Evolutionary conservation across 148 eudicot genomes (phyloP).

Genomic region (Nepenthes gracilis): DNA sequence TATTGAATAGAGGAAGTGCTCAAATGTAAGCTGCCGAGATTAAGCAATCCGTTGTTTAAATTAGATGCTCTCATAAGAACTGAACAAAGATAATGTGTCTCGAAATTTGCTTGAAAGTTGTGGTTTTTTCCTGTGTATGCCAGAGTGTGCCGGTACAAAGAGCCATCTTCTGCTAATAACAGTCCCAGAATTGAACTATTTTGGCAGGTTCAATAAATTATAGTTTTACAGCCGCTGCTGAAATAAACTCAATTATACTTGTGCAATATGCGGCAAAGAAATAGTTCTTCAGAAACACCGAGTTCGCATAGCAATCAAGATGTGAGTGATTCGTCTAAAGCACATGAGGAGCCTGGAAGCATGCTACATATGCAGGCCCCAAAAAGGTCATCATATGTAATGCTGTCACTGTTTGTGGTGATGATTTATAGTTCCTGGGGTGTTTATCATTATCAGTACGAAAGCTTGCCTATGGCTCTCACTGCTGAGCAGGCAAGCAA

Average conservation of each 20-base stretch:
- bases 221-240: too few species aligned
- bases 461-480: constrained; percentile 54
- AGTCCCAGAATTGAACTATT: too few species aligned
- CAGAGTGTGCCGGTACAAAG: too few species aligned
- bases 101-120: too few species aligned
- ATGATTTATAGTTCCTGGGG: constrained; percentile 47
- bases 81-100: too few species aligned
- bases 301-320: neutral
- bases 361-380: constrained; percentile 9
- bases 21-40: too few species aligned
- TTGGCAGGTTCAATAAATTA: too few species aligned
- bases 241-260: neutral
- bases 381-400: constrained; percentile 46
- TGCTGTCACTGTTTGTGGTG: constrained; percentile 48
- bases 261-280: constrained; percentile 19
- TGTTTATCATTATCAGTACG: constrained; percentile 55
- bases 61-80: too few species aligned
- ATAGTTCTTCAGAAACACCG: neutral
- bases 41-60: too few species aligned
- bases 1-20: too few species aligned
- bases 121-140: too few species aligned
- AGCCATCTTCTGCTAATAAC: too few species aligned
- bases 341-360: neutral
- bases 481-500: constrained; percentile 59
- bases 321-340: neutral